Evolutionary conservation across 306 rosid genomes (phyloP).

Genomic region (Malus asiatica): DNA sequence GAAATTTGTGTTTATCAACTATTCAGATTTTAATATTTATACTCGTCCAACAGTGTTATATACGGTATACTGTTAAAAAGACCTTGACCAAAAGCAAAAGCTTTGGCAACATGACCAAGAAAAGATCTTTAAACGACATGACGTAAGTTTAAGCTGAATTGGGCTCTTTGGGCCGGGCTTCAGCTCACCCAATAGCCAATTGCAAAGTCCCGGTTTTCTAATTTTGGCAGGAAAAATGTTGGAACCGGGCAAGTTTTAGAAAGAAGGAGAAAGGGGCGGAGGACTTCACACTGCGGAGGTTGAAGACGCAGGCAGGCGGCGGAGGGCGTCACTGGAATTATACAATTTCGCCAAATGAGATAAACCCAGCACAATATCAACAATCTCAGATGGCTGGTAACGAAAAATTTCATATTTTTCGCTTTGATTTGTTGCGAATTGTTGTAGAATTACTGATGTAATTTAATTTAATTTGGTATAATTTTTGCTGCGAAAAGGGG

Average conservation of each 20-base stretch:
- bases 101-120: too few relatives aligned
- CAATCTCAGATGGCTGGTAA: slow-evolving; percentile 45
- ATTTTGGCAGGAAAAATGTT: too few relatives aligned
- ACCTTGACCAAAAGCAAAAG: too few relatives aligned
- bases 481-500: slow-evolving; percentile 30
- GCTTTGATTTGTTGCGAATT: background rate
- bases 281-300: background rate
- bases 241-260: background rate
- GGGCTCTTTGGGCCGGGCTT: too few relatives aligned
- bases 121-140: too few relatives aligned
- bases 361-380: background rate
- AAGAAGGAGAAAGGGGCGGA: too few relatives aligned
- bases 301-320: background rate
- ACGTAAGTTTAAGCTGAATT: too few relatives aligned
- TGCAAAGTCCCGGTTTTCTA: too few relatives aligned
- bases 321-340: background rate
- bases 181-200: too few relatives aligned
- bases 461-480: background rate
- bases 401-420: background rate
- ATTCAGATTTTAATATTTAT: too few relatives aligned
- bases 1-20: rapidly evolving
- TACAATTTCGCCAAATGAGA: background rate
- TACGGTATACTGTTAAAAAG: too few relatives aligned
- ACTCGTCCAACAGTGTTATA: too few relatives aligned
- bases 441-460: background rate